Percentiles rank a stretch among this genome's conserved stretches.
Conservation (phyloP, 1,284 basidiomycete species). For the Neonothopanus nambi region DNA sequence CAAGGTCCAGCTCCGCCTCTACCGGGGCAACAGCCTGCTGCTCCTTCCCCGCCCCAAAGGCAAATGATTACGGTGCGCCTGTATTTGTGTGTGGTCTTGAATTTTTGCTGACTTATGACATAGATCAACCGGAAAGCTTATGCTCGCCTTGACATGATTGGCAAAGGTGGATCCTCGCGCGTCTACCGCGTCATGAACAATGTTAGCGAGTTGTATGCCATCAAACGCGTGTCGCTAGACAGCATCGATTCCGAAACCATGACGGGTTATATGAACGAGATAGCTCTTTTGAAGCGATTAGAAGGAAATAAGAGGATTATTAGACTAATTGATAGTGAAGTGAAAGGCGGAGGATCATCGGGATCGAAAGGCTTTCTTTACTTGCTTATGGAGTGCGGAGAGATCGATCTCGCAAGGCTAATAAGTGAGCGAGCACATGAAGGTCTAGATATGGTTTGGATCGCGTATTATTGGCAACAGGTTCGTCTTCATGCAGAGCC, state of each 20-base stretch:
- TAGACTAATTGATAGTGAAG: slow-evolving; percentile 83
- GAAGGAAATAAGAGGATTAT: slow-evolving; percentile 90
- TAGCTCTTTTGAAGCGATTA: slow-evolving; percentile 81
- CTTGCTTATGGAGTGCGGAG: slow-evolving; percentile 94
- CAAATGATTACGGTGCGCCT: slow-evolving; percentile 2
- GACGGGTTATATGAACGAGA: slow-evolving; percentile 93
- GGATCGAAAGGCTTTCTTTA: slow-evolving; percentile 68
- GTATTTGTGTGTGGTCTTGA: neutral
- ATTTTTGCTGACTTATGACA: neutral
- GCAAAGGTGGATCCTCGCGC: slow-evolving; percentile 91
- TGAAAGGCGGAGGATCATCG: slow-evolving; percentile 61
- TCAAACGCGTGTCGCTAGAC: slow-evolving; percentile 88
- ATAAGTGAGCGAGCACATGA: slow-evolving; percentile 81
- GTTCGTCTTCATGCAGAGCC: slow-evolving; percentile 39
- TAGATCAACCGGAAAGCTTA: slow-evolving; percentile 84
- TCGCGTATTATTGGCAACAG: slow-evolving; percentile 95
- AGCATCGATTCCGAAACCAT: slow-evolving; percentile 85
- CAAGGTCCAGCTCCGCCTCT: slow-evolving; percentile 8
- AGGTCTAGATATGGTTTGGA: slow-evolving; percentile 87
- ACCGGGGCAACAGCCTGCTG: neutral
- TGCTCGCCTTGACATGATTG: slow-evolving; percentile 82
- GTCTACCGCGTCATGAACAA: slow-evolving; percentile 86
- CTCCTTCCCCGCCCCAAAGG: slow-evolving; percentile 11
- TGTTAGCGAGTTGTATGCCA: slow-evolving; percentile 78
- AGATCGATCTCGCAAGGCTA: slow-evolving; percentile 84